These are phyloP conservation scores for Lachancea nothofagi DNA, from an alignment of 805 yeast species.

Conservation along the genomic window DNA sequence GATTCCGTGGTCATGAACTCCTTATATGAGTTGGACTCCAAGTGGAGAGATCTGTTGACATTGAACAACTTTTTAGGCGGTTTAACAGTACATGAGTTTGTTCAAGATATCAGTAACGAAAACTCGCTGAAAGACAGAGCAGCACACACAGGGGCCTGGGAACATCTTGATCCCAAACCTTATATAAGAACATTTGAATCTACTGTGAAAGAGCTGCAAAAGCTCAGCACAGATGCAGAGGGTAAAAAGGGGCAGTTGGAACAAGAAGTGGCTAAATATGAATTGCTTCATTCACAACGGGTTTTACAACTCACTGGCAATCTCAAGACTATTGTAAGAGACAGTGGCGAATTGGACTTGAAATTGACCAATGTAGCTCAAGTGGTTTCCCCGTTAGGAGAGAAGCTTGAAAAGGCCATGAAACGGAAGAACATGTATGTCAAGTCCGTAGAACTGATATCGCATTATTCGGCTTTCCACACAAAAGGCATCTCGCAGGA, in stretches of 20 bases:
- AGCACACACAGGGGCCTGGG: conserved; percentile 12
- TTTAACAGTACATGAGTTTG: conserved; percentile 69
- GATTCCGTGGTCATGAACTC: conserved; percentile 31
- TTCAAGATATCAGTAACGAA: conserved; percentile 71
- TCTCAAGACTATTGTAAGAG: conserved; percentile 19
- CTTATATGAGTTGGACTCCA: conserved; percentile 59
- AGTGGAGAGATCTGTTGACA: conserved; percentile 49
- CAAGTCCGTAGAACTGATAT: conserved; percentile 65
- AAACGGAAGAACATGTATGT: conserved; percentile 67
- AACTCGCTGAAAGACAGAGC: conserved; percentile 32
- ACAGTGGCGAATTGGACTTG: conserved; percentile 26
- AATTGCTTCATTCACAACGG: conserved; percentile 61
- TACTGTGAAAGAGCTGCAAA: conserved; percentile 64
- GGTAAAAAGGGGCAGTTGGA: conserved; percentile 47
- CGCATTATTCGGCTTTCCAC: conserved; percentile 72
- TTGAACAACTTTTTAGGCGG: conserved; percentile 63
- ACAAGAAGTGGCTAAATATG: conserved; percentile 52
- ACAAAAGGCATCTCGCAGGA: conserved; percentile 44
- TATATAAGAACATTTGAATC: conserved; percentile 90
- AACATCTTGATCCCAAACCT: conserved; percentile 78
- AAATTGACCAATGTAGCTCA: conserved; percentile 44
- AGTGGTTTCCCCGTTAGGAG: conserved; percentile 65
- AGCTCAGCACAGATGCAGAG: conserved; percentile 51
- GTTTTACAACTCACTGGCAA: conserved; percentile 40
- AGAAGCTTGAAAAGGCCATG: conserved; percentile 58